These are phyloP conservation scores for Pezicula radicicola DNA, from an alignment of 2,329 filamentous ascomycete species.

Conservation along the genomic window DNA sequence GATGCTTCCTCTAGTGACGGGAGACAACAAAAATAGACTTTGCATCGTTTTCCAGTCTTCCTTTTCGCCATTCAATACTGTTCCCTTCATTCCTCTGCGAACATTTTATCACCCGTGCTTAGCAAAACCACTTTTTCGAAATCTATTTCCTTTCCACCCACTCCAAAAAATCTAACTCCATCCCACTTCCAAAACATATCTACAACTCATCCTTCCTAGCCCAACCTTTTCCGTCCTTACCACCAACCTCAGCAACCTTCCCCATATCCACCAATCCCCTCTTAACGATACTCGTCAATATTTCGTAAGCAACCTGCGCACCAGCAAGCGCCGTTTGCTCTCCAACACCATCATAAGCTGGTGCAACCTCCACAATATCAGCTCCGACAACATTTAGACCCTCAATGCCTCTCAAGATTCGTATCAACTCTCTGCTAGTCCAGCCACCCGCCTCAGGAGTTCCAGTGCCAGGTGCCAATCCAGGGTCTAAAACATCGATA, in stretches of 20 bases:
- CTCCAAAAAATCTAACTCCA: no score
- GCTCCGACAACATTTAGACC: conserved; percentile 82
- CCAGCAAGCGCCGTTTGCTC: conserved; percentile 82
- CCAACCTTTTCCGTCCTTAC: conserved; percentile 12
- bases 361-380: conserved; percentile 86
- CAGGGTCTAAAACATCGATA: conserved; percentile 78
- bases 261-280: conserved; percentile 40
- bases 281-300: conserved; percentile 75
- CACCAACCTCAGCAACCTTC: conserved; percentile 19
- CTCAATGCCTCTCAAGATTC: conserved; percentile 79
- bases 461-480: conserved; percentile 69
- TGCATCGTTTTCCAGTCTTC: no score
- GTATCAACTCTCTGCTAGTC: conserved; percentile 84
- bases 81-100: no score
- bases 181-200: not conserved
- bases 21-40: no score
- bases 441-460: conserved; percentile 90
- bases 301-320: conserved; percentile 81
- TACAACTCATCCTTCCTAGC: conserved; percentile 21
- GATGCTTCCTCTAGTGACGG: no score
- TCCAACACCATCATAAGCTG: conserved; percentile 76
- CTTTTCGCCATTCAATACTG: no score
- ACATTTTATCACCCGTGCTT: no score
- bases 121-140: no score
- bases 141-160: no score